Evolutionary conservation across 139 green algal genomes (phyloP).

Genomic region (Microglena sp.): DNA sequence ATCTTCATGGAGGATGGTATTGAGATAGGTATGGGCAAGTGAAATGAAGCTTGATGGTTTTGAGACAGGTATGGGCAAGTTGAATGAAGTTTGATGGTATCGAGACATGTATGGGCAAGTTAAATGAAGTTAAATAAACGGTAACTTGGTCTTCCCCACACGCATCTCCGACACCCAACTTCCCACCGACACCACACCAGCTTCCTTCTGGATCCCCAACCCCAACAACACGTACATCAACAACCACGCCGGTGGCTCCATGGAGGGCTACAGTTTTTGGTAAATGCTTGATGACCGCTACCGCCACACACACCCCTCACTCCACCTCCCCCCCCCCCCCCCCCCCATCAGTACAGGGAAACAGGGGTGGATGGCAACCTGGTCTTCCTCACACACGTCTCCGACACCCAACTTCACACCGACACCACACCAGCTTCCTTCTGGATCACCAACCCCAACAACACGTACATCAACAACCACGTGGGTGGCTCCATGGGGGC

Average conservation of each 20-base stretch:
- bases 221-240: conserved; percentile 47
- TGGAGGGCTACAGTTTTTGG: conserved; percentile 21
- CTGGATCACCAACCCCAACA: conserved; percentile 73
- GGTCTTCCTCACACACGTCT: conserved; percentile 39
- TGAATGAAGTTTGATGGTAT: too few species aligned
- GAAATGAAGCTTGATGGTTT: too few species aligned
- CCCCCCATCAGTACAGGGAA: too few species aligned
- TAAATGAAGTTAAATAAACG: conserved; percentile 18
- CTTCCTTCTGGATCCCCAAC: conserved; percentile 74
- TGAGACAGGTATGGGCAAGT: too few species aligned
- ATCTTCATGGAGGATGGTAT: conserved; percentile 53
- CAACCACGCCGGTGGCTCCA: conserved; percentile 24
- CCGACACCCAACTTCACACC: conserved; percentile 45
- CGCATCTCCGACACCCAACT: conserved; percentile 33
- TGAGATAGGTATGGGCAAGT: conserved; percentile 22
- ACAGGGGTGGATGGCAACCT: conserved; percentile 56
- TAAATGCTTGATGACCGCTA: too few species aligned
- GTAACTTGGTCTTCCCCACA: conserved; percentile 60
- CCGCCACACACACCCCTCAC: too few species aligned
- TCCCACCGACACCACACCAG: conserved; percentile 59
- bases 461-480: conserved; percentile 40
- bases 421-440: conserved; percentile 65
- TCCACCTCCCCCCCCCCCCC: too few species aligned
- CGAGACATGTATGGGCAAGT: conserved; percentile 34
- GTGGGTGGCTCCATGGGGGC: conserved; percentile 1